Conservation (phyloP, 2,329 filamentous ascomycete species). For the Pyricularia grisea region DNA sequence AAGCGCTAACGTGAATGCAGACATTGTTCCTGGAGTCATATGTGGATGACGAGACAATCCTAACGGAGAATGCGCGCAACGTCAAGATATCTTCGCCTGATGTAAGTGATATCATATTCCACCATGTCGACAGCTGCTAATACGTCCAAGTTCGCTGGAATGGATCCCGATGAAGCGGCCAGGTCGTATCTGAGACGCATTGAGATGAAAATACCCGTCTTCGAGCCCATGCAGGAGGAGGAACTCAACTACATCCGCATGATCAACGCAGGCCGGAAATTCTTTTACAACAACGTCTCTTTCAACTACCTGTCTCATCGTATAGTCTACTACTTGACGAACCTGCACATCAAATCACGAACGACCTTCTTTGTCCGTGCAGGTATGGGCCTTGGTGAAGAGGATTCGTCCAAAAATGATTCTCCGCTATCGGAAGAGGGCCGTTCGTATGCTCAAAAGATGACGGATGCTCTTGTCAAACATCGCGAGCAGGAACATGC, state of each 20-base stretch:
- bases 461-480: slow-evolving; percentile 73
- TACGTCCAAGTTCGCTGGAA: slow-evolving; percentile 67
- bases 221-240: slow-evolving; percentile 90
- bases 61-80: slow-evolving; percentile 91
- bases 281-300: slow-evolving; percentile 93
- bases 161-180: slow-evolving; percentile 87
- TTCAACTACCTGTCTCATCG: slow-evolving; percentile 95
- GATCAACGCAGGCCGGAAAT: slow-evolving; percentile 91
- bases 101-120: slow-evolving; percentile 35
- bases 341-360: slow-evolving; percentile 90
- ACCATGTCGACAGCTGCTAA: no score
- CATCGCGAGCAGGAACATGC: slow-evolving; percentile 77
- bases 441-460: slow-evolving; percentile 69
- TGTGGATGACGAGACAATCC: slow-evolving; percentile 86
- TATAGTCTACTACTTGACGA: slow-evolving; percentile 97
- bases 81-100: slow-evolving; percentile 98
- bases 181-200: slow-evolving; percentile 87
- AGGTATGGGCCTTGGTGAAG: slow-evolving; percentile 67
- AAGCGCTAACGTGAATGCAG: slow-evolving; percentile 28
- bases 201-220: slow-evolving; percentile 84
- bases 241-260: slow-evolving; percentile 98
- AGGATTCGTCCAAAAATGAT: slow-evolving; percentile 88
- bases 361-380: slow-evolving; percentile 89
- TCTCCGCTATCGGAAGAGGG: slow-evolving; percentile 75
- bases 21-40: slow-evolving; percentile 95